Conservation (phyloP, 2,329 filamentous ascomycete genomes). For the Ophiocordyceps unilateralis region DNA sequence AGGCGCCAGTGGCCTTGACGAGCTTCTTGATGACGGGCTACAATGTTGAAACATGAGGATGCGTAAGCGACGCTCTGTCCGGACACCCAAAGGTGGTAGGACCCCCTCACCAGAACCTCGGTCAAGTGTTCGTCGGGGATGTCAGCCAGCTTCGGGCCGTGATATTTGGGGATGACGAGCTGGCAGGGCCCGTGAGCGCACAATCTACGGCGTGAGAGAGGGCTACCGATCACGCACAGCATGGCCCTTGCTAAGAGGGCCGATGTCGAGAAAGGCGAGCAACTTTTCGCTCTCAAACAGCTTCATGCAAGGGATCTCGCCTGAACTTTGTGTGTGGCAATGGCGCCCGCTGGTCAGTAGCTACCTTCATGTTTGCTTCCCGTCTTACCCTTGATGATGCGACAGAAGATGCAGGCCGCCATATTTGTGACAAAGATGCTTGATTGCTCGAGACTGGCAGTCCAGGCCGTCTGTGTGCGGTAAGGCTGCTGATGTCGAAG, state of each 20-base stretch:
- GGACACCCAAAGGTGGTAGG: neutral
- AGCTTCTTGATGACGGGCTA: slow-evolving; percentile 58
- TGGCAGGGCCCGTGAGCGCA: too few species aligned
- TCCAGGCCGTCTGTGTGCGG: too few species aligned
- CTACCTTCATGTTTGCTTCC: neutral
- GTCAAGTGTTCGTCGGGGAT: slow-evolving; percentile 76
- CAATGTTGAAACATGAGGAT: neutral
- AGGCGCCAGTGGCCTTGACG: slow-evolving; percentile 54
- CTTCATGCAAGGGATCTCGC: slow-evolving; percentile 93
- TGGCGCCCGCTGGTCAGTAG: neutral
- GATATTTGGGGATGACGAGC: slow-evolving; percentile 93
- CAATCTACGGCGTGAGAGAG: too few species aligned
- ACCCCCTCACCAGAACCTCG: slow-evolving; percentile 54
- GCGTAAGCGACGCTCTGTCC: neutral
- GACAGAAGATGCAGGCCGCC: slow-evolving; percentile 79
- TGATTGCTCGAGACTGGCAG: too few species aligned
- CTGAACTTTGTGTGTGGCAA: slow-evolving; percentile 25
- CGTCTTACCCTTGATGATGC: slow-evolving; percentile 71
- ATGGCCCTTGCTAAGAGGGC: slow-evolving; percentile 74
- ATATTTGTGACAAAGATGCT: slow-evolving; percentile 2
- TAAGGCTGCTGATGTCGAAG: too few species aligned
- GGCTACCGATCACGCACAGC: slow-evolving; percentile 45
- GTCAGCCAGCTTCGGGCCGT: slow-evolving; percentile 80
- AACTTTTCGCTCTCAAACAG: slow-evolving; percentile 89
- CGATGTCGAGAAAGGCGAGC: slow-evolving; percentile 90